A percentile compares a stretch with the other conserved stretches of the same genome.
Evolutionary conservation across 2,329 filamentous ascomycete species (phyloP).

Genomic region (Fusarium kyushuense): DNA sequence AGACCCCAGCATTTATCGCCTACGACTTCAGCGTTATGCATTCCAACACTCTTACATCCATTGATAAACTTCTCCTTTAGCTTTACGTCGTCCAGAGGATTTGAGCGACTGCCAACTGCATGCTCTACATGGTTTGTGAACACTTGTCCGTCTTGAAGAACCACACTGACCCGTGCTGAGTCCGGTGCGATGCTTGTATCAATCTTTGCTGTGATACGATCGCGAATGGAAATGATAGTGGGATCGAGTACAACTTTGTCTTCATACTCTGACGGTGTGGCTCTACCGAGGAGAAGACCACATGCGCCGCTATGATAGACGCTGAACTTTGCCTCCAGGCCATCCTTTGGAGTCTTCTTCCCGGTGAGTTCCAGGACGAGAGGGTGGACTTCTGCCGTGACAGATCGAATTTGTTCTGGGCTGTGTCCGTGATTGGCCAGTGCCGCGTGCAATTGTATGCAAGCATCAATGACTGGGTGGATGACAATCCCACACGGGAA

Average conservation of each 20-base stretch:
- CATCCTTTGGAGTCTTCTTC: conserved; percentile 7
- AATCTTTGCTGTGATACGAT: background rate
- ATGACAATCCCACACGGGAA: conserved; percentile 2
- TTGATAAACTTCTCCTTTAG: background rate
- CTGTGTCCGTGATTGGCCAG: background rate
- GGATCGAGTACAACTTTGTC: background rate
- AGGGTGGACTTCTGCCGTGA: background rate
- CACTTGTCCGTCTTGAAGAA: accelerated
- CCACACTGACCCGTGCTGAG: background rate
- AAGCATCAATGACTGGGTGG: background rate
- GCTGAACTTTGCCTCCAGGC: conserved; percentile 10
- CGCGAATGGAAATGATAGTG: background rate
- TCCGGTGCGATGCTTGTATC: background rate
- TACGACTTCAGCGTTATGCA: background rate
- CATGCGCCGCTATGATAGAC: conserved; percentile 15
- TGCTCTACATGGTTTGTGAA: background rate
- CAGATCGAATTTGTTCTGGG: background rate
- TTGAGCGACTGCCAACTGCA: background rate
- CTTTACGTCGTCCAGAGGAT: background rate
- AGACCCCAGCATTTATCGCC: background rate
- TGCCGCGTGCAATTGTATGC: background rate
- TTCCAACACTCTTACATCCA: background rate
- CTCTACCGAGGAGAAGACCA: background rate
- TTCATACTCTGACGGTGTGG: background rate
- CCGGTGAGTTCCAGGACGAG: background rate